Evolutionary conservation across 1,139 yeast species (phyloP).

Genomic region (Pichia sorboxylosa): DNA sequence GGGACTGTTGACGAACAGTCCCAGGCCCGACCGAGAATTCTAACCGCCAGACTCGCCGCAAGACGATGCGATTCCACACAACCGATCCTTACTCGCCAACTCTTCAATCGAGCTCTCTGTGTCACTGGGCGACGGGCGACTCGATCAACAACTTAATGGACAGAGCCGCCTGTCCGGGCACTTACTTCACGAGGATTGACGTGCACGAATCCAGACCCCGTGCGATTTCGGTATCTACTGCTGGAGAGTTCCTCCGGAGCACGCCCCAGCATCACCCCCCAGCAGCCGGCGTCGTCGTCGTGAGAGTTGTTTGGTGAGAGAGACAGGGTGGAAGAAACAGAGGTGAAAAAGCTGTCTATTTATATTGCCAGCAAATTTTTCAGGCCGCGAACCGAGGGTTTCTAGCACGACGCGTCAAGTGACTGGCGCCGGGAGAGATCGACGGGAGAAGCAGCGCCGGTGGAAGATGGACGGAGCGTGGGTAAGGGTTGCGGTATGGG

Average conservation of each 20-base stretch:
- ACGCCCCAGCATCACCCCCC: constrained; percentile 8
- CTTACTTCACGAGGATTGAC: constrained; percentile 30
- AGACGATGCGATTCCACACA: constrained; percentile 1
- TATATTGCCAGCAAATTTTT: too few species aligned
- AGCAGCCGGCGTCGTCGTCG: constrained; percentile 17
- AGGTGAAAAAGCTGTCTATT: too few species aligned
- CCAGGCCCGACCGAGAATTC: background rate
- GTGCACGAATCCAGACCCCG: constrained; percentile 19
- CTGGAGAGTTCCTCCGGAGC: constrained; percentile 16
- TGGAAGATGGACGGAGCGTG: too few species aligned
- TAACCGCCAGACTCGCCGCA: constrained; percentile 5
- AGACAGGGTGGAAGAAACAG: too few species aligned
- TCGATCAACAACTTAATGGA: constrained; percentile 18
- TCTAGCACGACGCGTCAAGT: too few species aligned
- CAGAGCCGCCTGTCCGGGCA: constrained; percentile 14
- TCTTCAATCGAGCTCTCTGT: constrained; percentile 89
- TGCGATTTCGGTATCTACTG: constrained; percentile 15
- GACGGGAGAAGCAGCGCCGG: too few species aligned
- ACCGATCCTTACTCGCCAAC: constrained; percentile 40
- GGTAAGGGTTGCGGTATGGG: too few species aligned
- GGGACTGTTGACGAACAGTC: background rate
- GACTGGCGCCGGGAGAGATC: too few species aligned
- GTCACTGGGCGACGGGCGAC: constrained; percentile 17
- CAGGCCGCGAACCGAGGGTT: too few species aligned
- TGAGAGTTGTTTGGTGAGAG: constrained; percentile 16